These are phyloP conservation scores for Aspergillus homomorphus DNA, from an alignment of 495 filamentous ascomycete genomes.

Conservation along the genomic window DNA sequence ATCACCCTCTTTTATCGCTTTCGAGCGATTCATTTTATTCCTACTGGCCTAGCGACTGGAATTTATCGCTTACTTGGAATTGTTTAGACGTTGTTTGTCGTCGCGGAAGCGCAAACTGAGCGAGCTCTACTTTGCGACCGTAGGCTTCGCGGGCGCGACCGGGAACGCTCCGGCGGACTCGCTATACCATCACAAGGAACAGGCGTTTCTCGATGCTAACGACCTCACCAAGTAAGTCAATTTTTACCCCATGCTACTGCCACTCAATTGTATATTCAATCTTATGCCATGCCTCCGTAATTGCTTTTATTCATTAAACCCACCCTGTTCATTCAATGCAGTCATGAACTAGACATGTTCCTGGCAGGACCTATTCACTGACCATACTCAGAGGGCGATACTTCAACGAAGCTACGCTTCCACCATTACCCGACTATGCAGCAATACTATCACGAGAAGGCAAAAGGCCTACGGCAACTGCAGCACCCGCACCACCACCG, in stretches of 20 bases:
- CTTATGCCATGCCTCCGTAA: constrained; percentile 6
- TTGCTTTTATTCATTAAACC: constrained; percentile 25
- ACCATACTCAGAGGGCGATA: constrained; percentile 59
- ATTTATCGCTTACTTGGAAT: constrained; percentile 34
- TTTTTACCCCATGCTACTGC: constrained; percentile 1
- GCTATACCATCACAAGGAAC: constrained; percentile 49
- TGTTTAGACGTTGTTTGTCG: constrained; percentile 64
- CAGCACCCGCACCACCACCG: neutral
- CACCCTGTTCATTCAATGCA: constrained; percentile 11
- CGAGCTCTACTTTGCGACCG: constrained; percentile 66
- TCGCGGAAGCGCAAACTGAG: constrained; percentile 82
- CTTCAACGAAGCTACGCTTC: constrained; percentile 70
- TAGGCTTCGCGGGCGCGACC: constrained; percentile 47
- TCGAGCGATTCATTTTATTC: constrained; percentile 17
- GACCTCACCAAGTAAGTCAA: constrained; percentile 72
- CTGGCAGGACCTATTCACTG: constrained; percentile 23
- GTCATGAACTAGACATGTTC: constrained; percentile 13
- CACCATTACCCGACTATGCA: constrained; percentile 50
- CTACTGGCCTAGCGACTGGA: constrained; percentile 11
- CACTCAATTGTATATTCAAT: constrained; percentile 24
- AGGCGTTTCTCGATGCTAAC: constrained; percentile 66
- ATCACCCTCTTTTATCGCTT: neutral
- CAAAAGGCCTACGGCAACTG: constrained; percentile 25
- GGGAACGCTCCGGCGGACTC: constrained; percentile 54
- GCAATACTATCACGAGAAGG: constrained; percentile 27